Evolutionary conservation across 2,329 filamentous ascomycete species (phyloP), one percentile per base, ranked within the genome.

Genomic region (Aspergillus aculeatinus): DNA sequence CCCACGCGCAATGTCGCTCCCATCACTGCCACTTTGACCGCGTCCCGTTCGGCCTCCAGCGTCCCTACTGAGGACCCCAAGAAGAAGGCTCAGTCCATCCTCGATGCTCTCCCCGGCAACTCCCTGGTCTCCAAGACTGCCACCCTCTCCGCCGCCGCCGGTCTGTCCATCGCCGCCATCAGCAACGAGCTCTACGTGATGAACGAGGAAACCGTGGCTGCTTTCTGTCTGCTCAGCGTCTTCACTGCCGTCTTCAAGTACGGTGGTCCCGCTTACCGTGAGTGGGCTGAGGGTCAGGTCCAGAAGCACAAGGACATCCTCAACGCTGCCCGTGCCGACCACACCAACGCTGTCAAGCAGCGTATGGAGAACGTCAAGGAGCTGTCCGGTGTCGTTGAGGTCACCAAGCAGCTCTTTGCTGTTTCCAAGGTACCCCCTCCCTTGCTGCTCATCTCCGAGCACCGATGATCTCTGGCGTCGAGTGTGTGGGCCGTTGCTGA

Each of bases 171-270:
- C 79, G 96, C 95, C 77, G 95, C 92, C 75, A 92, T 99, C 82
- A 96, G 91, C 88, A 99, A 96, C 83, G 95, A 99, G 87, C 92
- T 98, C 85, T 98, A 97, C 82, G 92, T 99, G 78, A 86, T 99
- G 82, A 99, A 99, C 84, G 95, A 99, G 86, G 95, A 99, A 85
- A 90, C 93, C 66, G 90, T 99, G 76, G 91, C 96, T 75, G 91
- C 91, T 68, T 87, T 99, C 82, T 95, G 90, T 79, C 85, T 99
- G 73, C 83, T 98, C 76, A 92, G 89, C 77, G 91, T 98, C 76
- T 99, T 96, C 89, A 89, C 85, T 75, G 92, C 88, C 65, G 85
- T 96, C 72, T 94, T 91, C 83, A 95, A 96, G 82, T 97, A 92
- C 78, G 92, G 91, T 74, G 95, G 94, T 58, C 95, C 95, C 62